Evolutionary conservation across 2,329 filamentous ascomycete genomes (phyloP).

Genomic region (Bisporella sp.): DNA sequence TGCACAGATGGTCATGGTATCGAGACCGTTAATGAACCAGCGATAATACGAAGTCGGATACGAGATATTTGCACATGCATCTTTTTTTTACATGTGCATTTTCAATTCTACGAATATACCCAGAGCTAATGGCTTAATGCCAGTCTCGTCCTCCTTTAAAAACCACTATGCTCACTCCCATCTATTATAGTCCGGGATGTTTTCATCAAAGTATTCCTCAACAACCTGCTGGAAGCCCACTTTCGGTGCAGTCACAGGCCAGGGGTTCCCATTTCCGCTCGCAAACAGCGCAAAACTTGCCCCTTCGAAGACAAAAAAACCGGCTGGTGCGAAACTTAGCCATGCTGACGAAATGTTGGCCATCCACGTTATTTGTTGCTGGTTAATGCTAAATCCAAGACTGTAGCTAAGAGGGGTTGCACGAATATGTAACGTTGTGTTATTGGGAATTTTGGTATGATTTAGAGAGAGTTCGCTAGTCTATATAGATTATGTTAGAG

Average conservation of each 20-base stretch:
- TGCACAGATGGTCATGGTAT: too few relatives aligned
- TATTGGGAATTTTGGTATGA: conserved; percentile 3
- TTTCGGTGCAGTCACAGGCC: conserved; percentile 10
- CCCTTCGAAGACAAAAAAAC: conserved; percentile 15
- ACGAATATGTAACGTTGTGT: conserved; percentile 8
- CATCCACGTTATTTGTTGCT: conserved; percentile 4
- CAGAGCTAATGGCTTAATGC: too few relatives aligned
- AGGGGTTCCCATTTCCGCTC: conserved; percentile 17
- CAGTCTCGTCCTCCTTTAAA: too few relatives aligned
- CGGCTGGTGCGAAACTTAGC: conserved; percentile 14
- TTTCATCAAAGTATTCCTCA: conserved; percentile 11
- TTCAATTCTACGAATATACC: too few relatives aligned
- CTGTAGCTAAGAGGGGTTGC: conserved; percentile 11
- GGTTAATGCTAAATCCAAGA: conserved; percentile 9
- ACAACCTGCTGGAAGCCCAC: conserved; percentile 13
- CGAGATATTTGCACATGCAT: too few relatives aligned
- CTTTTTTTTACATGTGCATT: too few relatives aligned
- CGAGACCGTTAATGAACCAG: too few relatives aligned
- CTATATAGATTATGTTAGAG: neutral
- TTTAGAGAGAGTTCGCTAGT: conserved; percentile 5
- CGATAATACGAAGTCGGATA: too few relatives aligned
- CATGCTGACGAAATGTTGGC: conserved; percentile 9
- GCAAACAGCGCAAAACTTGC: conserved; percentile 15
- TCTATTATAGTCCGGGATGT: conserved; percentile 2
- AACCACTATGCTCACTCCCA: neutral